These are phyloP conservation scores for Austroboletus niveus DNA, from an alignment of 1,284 basidiomycete species.

Conservation along the genomic window DNA sequence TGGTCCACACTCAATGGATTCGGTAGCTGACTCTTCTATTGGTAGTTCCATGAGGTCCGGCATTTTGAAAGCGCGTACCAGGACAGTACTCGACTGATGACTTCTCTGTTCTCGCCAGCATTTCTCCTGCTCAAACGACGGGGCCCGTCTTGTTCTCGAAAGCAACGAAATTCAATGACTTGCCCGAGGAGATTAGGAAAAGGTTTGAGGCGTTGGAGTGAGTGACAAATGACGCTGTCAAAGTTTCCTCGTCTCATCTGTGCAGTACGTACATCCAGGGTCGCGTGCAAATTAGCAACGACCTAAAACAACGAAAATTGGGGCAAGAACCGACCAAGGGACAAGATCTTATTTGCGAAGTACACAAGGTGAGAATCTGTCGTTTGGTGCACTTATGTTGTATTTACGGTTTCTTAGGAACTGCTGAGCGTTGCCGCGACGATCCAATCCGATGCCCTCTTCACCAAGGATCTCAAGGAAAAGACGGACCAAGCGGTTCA, in stretches of 20 bases:
- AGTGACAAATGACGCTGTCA: neutral
- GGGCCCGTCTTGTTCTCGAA: slow-evolving; percentile 59
- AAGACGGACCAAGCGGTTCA: slow-evolving; percentile 76
- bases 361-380: slow-evolving; percentile 54
- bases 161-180: slow-evolving; percentile 80
- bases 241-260: neutral
- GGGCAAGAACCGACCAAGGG: slow-evolving; percentile 74
- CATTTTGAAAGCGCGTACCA: neutral
- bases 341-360: slow-evolving; percentile 59
- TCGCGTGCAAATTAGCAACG: slow-evolving; percentile 73
- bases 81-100: neutral
- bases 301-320: slow-evolving; percentile 71
- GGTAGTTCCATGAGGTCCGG: slow-evolving; percentile 28
- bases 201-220: slow-evolving; percentile 74
- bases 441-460: slow-evolving; percentile 64
- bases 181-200: slow-evolving; percentile 67
- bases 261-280: slow-evolving; percentile 70
- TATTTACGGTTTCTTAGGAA: slow-evolving; percentile 44
- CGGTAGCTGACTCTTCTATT: neutral
- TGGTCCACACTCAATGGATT: neutral
- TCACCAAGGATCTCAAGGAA: slow-evolving; percentile 64
- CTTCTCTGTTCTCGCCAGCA: slow-evolving; percentile 8
- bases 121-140: slow-evolving; percentile 27
- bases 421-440: slow-evolving; percentile 58
- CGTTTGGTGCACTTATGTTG: neutral